phyloP scores from a whole-genome alignment of 805 yeast species.

The Phaffomyces opuntiae region DNA sequence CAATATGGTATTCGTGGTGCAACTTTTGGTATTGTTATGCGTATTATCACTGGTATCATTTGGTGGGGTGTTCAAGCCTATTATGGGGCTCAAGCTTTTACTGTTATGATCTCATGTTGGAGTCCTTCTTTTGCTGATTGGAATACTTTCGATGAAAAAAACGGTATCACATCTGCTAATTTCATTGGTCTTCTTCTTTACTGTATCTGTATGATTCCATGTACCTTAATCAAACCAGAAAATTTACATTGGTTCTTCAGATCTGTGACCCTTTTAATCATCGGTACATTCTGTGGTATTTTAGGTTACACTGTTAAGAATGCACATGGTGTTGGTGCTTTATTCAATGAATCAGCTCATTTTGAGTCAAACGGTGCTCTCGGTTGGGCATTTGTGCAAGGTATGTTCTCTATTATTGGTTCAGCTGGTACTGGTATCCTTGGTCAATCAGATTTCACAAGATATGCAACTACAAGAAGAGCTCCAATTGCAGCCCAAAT shows the following conservation, averaged over 20 bases:
- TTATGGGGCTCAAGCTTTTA: slow-evolving; percentile 30
- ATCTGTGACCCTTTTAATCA: slow-evolving; percentile 20
- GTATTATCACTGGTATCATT: slow-evolving; percentile 30
- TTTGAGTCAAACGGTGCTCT: slow-evolving; percentile 7
- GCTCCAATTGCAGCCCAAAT: slow-evolving; percentile 23
- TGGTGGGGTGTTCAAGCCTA: slow-evolving; percentile 35
- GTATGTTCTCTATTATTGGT: slow-evolving; percentile 22
- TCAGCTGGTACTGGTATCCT: slow-evolving; percentile 25
- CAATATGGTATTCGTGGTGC: slow-evolving; percentile 31
- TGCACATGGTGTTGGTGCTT: slow-evolving; percentile 24
- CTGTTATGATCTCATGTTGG: slow-evolving; percentile 24
- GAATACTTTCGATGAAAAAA: slow-evolving; percentile 24
- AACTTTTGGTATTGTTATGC: slow-evolving; percentile 28
- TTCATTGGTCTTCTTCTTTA: slow-evolving; percentile 34
- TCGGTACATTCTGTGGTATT: slow-evolving; percentile 26
- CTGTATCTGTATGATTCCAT: slow-evolving; percentile 26
- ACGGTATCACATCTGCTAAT: slow-evolving; percentile 32
- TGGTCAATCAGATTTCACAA: slow-evolving; percentile 28
- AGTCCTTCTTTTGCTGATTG: slow-evolving; percentile 19
- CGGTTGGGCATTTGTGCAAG: slow-evolving; percentile 26
- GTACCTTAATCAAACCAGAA: slow-evolving; percentile 26
- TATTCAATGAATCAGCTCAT: slow-evolving; percentile 10
- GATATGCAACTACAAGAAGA: slow-evolving; percentile 23
- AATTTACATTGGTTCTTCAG: slow-evolving; percentile 23
- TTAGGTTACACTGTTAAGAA: slow-evolving; percentile 23